Evolutionary conservation across 345 rosid species (phyloP).

Genomic region (Acer yangbiense): DNA sequence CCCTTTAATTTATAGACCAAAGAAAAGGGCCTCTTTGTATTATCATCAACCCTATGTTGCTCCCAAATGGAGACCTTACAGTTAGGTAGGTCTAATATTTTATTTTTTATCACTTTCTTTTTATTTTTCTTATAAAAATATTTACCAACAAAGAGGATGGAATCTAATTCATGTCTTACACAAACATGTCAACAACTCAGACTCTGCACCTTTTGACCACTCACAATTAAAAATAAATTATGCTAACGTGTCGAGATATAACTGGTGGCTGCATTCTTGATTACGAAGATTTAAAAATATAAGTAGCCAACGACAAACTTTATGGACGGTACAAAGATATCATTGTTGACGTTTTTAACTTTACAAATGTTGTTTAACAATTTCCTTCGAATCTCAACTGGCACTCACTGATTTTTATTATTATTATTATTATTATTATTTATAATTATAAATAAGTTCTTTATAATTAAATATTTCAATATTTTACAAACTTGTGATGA

Average conservation of each 20-base stretch:
- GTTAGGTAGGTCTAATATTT: not conserved
- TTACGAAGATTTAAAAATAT: not conserved
- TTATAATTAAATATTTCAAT: not conserved
- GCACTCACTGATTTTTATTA: constrained; percentile 9
- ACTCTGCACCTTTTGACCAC: not conserved
- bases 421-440: not conserved
- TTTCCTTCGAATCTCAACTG: constrained; percentile 21
- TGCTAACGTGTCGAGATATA: constrained; percentile 14
- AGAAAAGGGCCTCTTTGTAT: constrained; percentile 18
- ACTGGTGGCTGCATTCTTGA: constrained; percentile 22
- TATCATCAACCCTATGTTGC: not conserved
- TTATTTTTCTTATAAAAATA: too few species aligned
- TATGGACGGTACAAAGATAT: constrained; percentile 32
- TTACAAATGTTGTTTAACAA: not conserved
- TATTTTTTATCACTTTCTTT: not conserved
- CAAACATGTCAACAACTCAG: constrained; percentile 25
- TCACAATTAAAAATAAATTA: too few species aligned
- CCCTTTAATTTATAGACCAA: constrained; percentile 19
- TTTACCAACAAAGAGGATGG: constrained; percentile 20
- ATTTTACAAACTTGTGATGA: not conserved
- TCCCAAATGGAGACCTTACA: constrained; percentile 17
- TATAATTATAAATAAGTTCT: not conserved
- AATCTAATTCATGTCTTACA: constrained; percentile 30
- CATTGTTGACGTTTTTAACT: constrained; percentile 2
- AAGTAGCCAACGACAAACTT: constrained; percentile 32